Percentiles rank a stretch among this genome's conserved stretches.
Conservation (phyloP, 257 asterid species). For the Solanum phureja region DNA sequence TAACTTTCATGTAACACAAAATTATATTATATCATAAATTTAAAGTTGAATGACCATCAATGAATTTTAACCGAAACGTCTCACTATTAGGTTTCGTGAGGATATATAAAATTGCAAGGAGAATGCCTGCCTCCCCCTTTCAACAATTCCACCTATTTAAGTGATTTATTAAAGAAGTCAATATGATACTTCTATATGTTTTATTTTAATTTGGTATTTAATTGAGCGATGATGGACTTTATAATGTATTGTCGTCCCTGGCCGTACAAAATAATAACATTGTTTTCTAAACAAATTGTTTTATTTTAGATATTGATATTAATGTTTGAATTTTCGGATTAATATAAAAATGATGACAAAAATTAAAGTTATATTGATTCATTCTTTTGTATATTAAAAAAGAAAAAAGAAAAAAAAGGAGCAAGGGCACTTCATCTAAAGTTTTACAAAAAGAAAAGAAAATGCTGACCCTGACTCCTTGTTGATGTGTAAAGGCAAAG, state of each 20-base stretch:
- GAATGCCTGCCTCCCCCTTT: not conserved
- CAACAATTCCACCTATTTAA: not conserved
- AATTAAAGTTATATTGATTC: not conserved
- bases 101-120: not conserved
- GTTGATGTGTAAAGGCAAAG: not conserved
- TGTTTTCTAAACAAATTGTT: not conserved
- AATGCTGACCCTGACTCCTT: not conserved
- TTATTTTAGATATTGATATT: not conserved
- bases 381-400: not conserved
- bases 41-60: no score
- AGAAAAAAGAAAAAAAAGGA: not conserved
- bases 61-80: not conserved
- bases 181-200: not conserved
- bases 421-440: not conserved
- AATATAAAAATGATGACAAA: not conserved
- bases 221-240: not conserved
- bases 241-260: not conserved
- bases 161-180: not conserved
- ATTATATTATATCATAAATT: no score
- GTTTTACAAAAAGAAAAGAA: not conserved
- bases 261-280: not conserved
- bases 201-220: not conserved
- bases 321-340: not conserved
- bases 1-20: no score
- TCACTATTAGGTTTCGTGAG: not conserved